Evolutionary conservation across 768 basidiomycete genomes (phyloP).

Genomic region (Polyporus arcularius): DNA sequence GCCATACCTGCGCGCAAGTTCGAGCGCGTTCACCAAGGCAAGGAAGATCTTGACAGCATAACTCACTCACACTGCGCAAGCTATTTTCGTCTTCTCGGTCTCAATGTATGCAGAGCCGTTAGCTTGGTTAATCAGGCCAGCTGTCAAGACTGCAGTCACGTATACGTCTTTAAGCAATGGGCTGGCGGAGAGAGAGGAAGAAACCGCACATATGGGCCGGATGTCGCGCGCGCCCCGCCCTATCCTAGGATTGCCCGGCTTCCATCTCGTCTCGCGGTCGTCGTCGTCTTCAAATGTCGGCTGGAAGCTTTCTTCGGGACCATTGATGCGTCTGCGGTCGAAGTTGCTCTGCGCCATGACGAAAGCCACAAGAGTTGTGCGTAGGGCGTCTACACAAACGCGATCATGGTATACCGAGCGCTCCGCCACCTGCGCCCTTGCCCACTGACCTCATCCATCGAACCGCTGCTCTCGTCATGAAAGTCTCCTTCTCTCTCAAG

Average conservation of each 20-base stretch:
- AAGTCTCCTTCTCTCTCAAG: slow-evolving; percentile 86
- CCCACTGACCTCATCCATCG: neutral
- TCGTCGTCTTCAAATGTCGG: slow-evolving; percentile 57
- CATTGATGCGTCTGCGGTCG: slow-evolving; percentile 88
- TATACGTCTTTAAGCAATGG: slow-evolving; percentile 9
- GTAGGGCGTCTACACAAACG: neutral
- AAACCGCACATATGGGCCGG: slow-evolving; percentile 78
- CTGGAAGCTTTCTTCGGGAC: slow-evolving; percentile 80
- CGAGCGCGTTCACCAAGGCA: neutral
- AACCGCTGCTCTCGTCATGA: slow-evolving; percentile 60
- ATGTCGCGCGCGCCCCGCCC: slow-evolving; percentile 64
- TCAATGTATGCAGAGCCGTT: slow-evolving; percentile 98
- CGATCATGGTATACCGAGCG: neutral
- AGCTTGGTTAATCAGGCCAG: slow-evolving; percentile 89
- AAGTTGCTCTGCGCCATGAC: slow-evolving; percentile 49
- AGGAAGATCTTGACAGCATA: slow-evolving; percentile 14
- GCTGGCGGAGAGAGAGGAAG: slow-evolving; percentile 3
- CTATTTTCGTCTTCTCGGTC: slow-evolving; percentile 87
- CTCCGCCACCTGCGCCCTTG: neutral
- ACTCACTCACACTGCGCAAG: slow-evolving; percentile 85
- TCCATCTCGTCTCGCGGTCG: slow-evolving; percentile 30
- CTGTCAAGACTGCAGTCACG: slow-evolving; percentile 68
- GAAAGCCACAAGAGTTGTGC: neutral
- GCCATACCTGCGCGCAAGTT: slow-evolving; percentile 57
- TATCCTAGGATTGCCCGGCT: slow-evolving; percentile 42